Evolutionary conservation across 2,329 filamentous ascomycete genomes (phyloP).

Genomic region (Aureobasidium sp.): DNA sequence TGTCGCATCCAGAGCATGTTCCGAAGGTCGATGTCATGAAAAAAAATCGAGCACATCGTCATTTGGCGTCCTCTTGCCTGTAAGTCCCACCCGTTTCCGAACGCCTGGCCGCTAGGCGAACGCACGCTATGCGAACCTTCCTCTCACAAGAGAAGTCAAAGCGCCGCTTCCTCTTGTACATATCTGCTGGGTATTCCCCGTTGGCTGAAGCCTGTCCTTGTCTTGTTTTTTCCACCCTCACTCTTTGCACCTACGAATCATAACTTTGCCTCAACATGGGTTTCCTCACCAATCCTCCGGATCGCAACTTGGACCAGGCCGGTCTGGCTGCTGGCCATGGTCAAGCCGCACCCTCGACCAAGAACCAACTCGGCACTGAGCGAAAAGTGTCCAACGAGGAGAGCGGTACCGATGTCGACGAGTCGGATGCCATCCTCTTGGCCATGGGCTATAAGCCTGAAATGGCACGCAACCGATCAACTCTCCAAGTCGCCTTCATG

Average conservation of each 20-base stretch:
- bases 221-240: background rate
- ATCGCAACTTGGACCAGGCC: conserved; percentile 8
- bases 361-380: background rate
- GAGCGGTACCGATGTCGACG: conserved; percentile 16
- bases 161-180: background rate
- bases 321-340: conserved; percentile 4
- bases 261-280: background rate
- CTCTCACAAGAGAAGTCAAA: background rate
- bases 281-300: conserved; percentile 5
- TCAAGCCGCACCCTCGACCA: background rate
- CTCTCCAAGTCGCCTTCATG: conserved; percentile 64
- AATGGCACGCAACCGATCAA: conserved; percentile 55
- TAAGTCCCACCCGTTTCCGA: conserved; percentile 3
- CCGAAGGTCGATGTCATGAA: background rate
- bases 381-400: conserved; percentile 2
- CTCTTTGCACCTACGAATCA: background rate
- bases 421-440: conserved; percentile 54
- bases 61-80: background rate
- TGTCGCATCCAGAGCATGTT: background rate
- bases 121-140: conserved; percentile 1
- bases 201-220: background rate
- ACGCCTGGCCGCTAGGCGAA: background rate
- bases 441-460: conserved; percentile 60
- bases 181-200: background rate
- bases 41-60: background rate